phyloP scores from a whole-genome alignment of 2,329 filamentous ascomycete species.

The Drechslerella stenobrocha region DNA sequence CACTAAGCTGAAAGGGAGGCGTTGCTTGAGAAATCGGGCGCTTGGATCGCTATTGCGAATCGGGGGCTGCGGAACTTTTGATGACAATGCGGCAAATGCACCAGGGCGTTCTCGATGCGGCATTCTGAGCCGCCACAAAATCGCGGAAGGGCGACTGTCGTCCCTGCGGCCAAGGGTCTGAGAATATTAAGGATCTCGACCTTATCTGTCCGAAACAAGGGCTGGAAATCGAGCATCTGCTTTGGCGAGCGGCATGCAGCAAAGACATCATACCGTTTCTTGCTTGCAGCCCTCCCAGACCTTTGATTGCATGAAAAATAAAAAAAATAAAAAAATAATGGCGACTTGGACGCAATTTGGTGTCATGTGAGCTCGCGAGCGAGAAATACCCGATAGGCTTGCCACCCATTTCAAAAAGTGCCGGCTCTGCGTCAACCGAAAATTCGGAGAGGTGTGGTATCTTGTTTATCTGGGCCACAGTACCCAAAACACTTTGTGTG shows the following conservation, averaged over 20 bases:
- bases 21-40: constrained; percentile 43
- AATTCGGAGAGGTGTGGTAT: constrained; percentile 25
- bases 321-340: no score
- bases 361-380: constrained; percentile 48
- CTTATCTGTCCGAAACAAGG: constrained; percentile 45
- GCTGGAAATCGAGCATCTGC: constrained; percentile 14
- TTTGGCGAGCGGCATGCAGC: constrained; percentile 13
- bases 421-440: no score
- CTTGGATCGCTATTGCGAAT: constrained; percentile 44
- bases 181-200: constrained; percentile 39
- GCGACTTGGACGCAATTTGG: constrained; percentile 30
- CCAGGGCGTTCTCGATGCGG: constrained; percentile 35
- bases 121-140: constrained; percentile 28
- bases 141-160: constrained; percentile 22
- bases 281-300: constrained; percentile 40
- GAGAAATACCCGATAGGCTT: constrained; percentile 24
- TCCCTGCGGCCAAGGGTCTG: constrained; percentile 22
- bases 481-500: no score
- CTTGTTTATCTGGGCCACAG: constrained; percentile 34
- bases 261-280: constrained; percentile 22
- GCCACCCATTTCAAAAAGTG: constrained; percentile 23
- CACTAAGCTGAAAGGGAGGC: constrained; percentile 38
- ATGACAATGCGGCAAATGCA: constrained; percentile 44
- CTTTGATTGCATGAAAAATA: constrained; percentile 41
- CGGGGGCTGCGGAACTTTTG: constrained; percentile 18